Base-by-base conservation (phyloP, 371 early-diverging fungal species). In the Nosema granulosis region DNA sequence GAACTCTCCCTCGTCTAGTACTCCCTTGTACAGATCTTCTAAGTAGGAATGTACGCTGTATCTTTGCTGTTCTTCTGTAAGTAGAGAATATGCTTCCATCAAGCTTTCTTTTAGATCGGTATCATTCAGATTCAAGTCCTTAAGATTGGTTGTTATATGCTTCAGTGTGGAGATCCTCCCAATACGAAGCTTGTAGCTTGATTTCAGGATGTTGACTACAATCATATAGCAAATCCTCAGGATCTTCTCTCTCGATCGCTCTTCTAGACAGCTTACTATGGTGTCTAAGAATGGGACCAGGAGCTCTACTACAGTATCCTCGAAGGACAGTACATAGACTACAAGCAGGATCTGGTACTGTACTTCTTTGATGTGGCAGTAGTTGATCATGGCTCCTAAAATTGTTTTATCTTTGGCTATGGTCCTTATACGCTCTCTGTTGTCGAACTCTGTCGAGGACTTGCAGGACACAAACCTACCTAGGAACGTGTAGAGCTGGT, bases 271-370 rank as follows among this genome's bases (percentile, higher is more conserved):
- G 22, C 20, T 20, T 61, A 71, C 37, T 24, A 78, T 52, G 11
- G 43, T 34, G 22, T 66, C 34, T 13, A 73, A 38, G 28, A 72
- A 51, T 16, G 12, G 34, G 32, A 37, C 16, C 32, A 68, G 34
- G 11, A 61, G 34, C 11, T 57, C 24, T 16, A 78, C 4, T 52
- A 57, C 68, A 12, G 29, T n/a, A 9, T 49, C 24, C 24, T 68
- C 74, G 51, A 80, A 83, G 22, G 83, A 75, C 0, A 78, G 73
- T 51, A 83, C 73, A 74, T 78, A 80, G 6, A 80, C 37, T 22
- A 83, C 59, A 24, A 77, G 35, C 11, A 83, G 66, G 1, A 71
- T 72, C 34, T 80, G 75, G 54, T 83, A 83, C 68, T 83, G 80
- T 20, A 78, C 38, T 76, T 75, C 74, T 63, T 68, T 63, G 24